These are phyloP conservation scores for Pleurotus platypus DNA, from an alignment of 768 basidiomycete genomes.

Conservation along the genomic window DNA sequence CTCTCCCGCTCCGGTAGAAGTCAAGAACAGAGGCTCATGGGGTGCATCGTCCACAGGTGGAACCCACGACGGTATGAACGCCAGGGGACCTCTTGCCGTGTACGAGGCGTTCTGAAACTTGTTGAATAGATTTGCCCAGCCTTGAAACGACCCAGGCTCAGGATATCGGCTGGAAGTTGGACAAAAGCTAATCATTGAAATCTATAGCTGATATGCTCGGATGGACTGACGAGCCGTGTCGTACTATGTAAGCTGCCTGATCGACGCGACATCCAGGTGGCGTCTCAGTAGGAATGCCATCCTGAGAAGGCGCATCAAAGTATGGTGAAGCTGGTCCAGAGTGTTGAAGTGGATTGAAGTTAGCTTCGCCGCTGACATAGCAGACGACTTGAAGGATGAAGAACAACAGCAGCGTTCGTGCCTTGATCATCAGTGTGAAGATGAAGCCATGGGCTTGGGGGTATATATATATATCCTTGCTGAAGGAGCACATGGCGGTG, in stretches of 20 bases:
- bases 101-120: slow-evolving; percentile 39
- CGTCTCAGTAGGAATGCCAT: slow-evolving; percentile 25
- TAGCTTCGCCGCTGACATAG: too few relatives aligned
- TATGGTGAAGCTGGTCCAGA: slow-evolving; percentile 40
- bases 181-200: too few relatives aligned
- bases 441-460: neutral
- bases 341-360: slow-evolving; percentile 36
- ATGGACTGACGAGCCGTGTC: slow-evolving; percentile 35
- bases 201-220: neutral
- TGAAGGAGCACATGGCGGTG: neutral
- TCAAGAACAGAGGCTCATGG: slow-evolving; percentile 35
- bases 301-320: slow-evolving; percentile 37
- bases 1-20: slow-evolving; percentile 34
- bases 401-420: neutral
- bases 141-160: slow-evolving; percentile 34
- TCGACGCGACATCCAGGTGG: slow-evolving; percentile 37
- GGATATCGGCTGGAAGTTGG: slow-evolving; percentile 29
- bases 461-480: neutral
- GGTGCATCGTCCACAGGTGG: slow-evolving; percentile 35
- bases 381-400: too few relatives aligned
- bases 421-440: neutral
- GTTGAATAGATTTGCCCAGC: slow-evolving; percentile 32
- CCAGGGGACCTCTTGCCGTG: slow-evolving; percentile 32
- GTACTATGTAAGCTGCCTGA: slow-evolving; percentile 39
- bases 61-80: slow-evolving; percentile 37